These are phyloP conservation scores for Cryptococcus deneoformans DNA, from an alignment of 1,284 basidiomycete species.

Conservation along the genomic window DNA sequence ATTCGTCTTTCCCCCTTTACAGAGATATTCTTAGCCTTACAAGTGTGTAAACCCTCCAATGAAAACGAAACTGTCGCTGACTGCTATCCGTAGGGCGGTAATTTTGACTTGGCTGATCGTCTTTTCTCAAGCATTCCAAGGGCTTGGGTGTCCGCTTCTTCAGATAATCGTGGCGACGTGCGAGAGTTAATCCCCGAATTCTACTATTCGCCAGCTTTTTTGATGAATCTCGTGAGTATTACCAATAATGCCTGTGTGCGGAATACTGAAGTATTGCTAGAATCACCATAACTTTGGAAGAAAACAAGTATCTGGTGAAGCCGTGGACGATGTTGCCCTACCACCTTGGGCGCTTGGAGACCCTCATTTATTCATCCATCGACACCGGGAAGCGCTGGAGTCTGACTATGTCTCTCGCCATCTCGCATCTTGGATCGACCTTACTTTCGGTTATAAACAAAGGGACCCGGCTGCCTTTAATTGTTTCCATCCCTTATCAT, in stretches of 20 bases:
- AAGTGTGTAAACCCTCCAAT: conserved; percentile 52
- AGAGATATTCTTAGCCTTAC: conserved; percentile 74
- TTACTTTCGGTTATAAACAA: conserved; percentile 78
- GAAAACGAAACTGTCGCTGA: background rate
- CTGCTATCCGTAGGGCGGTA: conserved; percentile 62
- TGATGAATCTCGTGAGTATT: conserved; percentile 57
- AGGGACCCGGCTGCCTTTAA: conserved; percentile 75
- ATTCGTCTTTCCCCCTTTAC: conserved; percentile 88
- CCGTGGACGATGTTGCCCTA: conserved; percentile 81
- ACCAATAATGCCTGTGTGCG: conserved; percentile 38
- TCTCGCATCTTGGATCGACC: conserved; percentile 87
- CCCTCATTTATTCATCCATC: conserved; percentile 74
- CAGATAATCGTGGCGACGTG: conserved; percentile 87
- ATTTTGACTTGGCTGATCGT: conserved; percentile 93
- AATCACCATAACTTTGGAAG: conserved; percentile 79
- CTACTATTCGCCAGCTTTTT: conserved; percentile 57
- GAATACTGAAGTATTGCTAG: conserved; percentile 58
- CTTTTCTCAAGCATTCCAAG: conserved; percentile 78
- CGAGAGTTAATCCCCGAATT: conserved; percentile 94
- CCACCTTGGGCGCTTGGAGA: conserved; percentile 89
- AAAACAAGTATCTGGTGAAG: conserved; percentile 75
- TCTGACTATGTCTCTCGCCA: conserved; percentile 83
- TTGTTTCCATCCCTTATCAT: conserved; percentile 91
- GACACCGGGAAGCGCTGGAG: conserved; percentile 85
- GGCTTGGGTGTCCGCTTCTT: conserved; percentile 80